Base-by-base conservation (phyloP, 345 rosid species). In the Boechera divaricarpa region DNA sequence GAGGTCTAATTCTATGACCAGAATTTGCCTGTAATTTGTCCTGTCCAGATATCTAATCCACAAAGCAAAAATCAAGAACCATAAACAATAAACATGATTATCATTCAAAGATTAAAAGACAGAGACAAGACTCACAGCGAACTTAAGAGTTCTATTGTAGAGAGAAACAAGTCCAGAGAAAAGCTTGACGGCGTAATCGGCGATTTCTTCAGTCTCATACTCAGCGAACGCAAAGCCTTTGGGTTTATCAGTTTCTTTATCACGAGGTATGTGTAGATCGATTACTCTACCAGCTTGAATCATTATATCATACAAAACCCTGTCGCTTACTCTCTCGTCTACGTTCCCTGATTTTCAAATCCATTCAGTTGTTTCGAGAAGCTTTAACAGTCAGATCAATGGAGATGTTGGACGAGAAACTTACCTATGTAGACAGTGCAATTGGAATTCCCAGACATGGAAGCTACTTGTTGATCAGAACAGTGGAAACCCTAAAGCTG, bases 131-230 rank as follows among this genome's bases (percentile, higher is more conserved):
- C 93, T 55, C 24, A 89, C 97, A 64, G 86, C 96, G 42, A 91
- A 95, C 71, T 84, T 91, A n/a, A 95, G 76, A 24, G 91, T 86
- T 53, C 98, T 79, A 10, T 84, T 91, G 78, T 86, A 83, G 12
- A 95, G 89, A 72, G 90, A 84, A n/a, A 95, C 96, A 24, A 95
- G 90, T 74, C 98, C 98, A 8, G 97, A 82, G 85, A 92, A 95
- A 58, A 92, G 96, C 87, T 83, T 91, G 45, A 92, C 90, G 39
- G 99, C 98, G 77, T 95, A 95, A 18, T 92, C 90, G 0, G 99
- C 99, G 78, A 91, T 81, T 74, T 92, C 94, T 71, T 87, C 90
- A 28, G 91, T 11, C 63, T 95, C 99, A 33, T 86, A 95, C 82
- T 90, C 94, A 2, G 89, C 99, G 69, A 92, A 95, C 0, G 98